Conservation (phyloP, 2,329 filamentous ascomycete genomes). For the Trichoderma sp. region DNA sequence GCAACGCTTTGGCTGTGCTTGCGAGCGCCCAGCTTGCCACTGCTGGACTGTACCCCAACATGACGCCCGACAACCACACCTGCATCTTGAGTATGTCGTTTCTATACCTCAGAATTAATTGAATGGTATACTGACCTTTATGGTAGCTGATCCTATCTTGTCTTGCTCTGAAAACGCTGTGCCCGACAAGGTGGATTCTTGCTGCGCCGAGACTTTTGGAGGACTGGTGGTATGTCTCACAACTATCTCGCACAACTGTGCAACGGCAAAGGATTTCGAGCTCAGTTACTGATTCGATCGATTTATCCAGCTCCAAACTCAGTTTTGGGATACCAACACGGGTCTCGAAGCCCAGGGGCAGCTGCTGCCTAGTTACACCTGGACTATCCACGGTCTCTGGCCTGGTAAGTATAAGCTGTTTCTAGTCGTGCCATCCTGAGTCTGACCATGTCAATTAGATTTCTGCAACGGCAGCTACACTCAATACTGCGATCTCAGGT, state of each 20-base stretch:
- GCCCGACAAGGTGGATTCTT: constrained; percentile 52
- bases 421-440: neutral
- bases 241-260: neutral
- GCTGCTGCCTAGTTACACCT: constrained; percentile 53
- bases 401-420: constrained; percentile 33
- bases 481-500: constrained; percentile 62
- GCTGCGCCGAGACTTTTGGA: constrained; percentile 64
- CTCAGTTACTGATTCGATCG: neutral
- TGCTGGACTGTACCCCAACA: constrained; percentile 41
- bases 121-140: neutral
- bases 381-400: constrained; percentile 61
- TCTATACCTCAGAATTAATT: neutral
- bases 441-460: constrained; percentile 29
- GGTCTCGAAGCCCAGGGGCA: constrained; percentile 57
- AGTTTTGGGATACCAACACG: constrained; percentile 65
- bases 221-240: constrained; percentile 48
- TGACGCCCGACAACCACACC: constrained; percentile 54
- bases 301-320: constrained; percentile 48
- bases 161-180: constrained; percentile 49
- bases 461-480: constrained; percentile 55
- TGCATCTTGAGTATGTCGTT: constrained; percentile 45
- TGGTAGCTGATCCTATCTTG: constrained; percentile 30
- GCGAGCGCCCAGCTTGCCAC: constrained; percentile 32
- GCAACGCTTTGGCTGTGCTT: constrained; percentile 24
- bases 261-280: neutral